Evolutionary conservation across 768 basidiomycete species (phyloP).

Genomic region (Coprinellus micaceus): DNA sequence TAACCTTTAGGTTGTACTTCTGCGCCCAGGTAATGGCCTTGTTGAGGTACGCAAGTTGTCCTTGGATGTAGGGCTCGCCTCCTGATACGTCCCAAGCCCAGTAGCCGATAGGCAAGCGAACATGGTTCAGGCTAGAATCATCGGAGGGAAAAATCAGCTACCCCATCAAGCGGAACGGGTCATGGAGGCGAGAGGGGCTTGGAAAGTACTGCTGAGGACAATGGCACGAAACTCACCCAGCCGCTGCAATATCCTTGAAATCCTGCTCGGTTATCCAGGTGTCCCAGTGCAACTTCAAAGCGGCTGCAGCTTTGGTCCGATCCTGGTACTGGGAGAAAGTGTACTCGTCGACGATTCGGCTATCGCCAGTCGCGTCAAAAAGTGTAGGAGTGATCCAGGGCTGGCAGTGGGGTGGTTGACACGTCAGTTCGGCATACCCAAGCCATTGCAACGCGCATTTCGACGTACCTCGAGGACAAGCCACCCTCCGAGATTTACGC

Average conservation of each 20-base stretch:
- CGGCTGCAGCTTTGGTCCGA: slow-evolving; percentile 37
- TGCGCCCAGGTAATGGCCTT: slow-evolving; percentile 68
- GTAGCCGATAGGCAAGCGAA: slow-evolving; percentile 81
- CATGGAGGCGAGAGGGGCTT: no score
- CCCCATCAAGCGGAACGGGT: no score
- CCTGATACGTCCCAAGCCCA: slow-evolving; percentile 79
- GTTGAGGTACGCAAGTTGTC: slow-evolving; percentile 64
- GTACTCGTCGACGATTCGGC: slow-evolving; percentile 70
- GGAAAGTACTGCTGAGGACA: neutral
- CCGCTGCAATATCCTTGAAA: slow-evolving; percentile 66
- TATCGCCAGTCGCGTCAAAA: slow-evolving; percentile 60
- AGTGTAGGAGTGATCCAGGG: slow-evolving; percentile 77
- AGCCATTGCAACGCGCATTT: neutral
- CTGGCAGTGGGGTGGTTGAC: slow-evolving; percentile 22
- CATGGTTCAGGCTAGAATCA: slow-evolving; percentile 62
- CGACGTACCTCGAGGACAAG: slow-evolving; percentile 41
- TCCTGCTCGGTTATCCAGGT: slow-evolving; percentile 81
- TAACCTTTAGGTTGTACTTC: slow-evolving; percentile 67
- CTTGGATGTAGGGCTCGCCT: slow-evolving; percentile 76
- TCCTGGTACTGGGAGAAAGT: slow-evolving; percentile 67
- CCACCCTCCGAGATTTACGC: slow-evolving; percentile 76
- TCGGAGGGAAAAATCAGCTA: neutral
- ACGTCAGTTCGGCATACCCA: neutral
- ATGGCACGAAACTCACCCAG: slow-evolving; percentile 46
- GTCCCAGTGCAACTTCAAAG: slow-evolving; percentile 65